Evolutionary conservation across 2,329 filamentous ascomycete species (phyloP).

Genomic region (Alternaria alternata): DNA sequence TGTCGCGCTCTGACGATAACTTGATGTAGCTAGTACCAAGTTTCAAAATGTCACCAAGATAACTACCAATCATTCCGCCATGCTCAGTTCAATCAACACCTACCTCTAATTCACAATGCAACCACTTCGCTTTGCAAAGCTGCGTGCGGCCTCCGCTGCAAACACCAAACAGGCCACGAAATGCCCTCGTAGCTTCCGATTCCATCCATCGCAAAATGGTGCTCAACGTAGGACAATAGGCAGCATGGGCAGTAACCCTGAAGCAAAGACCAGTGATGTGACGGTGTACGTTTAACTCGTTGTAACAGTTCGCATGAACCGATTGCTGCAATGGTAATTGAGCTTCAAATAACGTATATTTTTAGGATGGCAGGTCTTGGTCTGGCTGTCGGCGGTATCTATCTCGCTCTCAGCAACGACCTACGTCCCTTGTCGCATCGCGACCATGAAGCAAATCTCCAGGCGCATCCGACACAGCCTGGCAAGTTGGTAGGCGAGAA

Average conservation of each 20-base stretch:
- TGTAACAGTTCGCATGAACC: background rate
- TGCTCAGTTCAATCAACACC: background rate
- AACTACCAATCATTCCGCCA: background rate
- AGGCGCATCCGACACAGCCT: background rate
- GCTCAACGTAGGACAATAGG: slow-evolving; percentile 51
- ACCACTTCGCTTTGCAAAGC: slow-evolving; percentile 1
- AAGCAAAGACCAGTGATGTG: slow-evolving; percentile 48
- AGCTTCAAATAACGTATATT: background rate
- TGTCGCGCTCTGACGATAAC: slow-evolving; percentile 7
- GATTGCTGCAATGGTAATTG: background rate
- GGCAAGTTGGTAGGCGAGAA: background rate
- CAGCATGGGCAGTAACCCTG: slow-evolving; percentile 38
- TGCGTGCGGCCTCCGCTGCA: background rate
- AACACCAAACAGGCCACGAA: background rate
- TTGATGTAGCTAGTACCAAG: slow-evolving; percentile 1
- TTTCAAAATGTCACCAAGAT: background rate
- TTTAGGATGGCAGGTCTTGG: slow-evolving; percentile 2
- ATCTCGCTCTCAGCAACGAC: slow-evolving; percentile 2
- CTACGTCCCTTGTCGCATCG: background rate
- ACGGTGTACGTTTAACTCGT: slow-evolving; percentile 46
- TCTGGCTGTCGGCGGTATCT: background rate
- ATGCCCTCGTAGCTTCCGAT: slow-evolving; percentile 8
- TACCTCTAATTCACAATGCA: slow-evolving; percentile 4
- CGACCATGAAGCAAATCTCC: background rate
- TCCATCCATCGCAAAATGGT: slow-evolving; percentile 44